phyloP scores from a whole-genome alignment of 176 grass and related monocot species.

The Triticum turgidum region DNA sequence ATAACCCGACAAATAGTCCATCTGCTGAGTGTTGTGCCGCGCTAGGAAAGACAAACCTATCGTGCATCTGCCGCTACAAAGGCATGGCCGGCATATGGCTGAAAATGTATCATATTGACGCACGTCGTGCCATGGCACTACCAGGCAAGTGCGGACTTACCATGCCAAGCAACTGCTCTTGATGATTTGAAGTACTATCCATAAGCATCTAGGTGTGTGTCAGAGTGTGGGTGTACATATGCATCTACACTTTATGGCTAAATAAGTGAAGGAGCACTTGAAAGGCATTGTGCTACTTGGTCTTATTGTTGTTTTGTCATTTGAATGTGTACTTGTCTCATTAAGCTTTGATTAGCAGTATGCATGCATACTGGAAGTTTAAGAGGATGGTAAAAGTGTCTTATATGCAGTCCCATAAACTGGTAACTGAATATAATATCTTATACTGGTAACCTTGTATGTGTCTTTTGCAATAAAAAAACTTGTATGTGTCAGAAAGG shows the following conservation, averaged over 20 bases:
- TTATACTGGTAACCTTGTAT: no score
- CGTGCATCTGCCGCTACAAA: constrained; percentile 44
- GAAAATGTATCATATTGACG: constrained; percentile 54
- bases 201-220: no score
- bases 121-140: constrained; percentile 7
- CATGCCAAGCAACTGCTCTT: neutral
- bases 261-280: neutral
- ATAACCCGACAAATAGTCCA: no score
- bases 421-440: no score
- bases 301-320: neutral
- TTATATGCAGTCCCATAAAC: neutral
- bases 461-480: no score
- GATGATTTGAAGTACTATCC: neutral
- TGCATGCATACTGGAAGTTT: neutral
- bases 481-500: no score
- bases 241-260: neutral
- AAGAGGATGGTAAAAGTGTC: neutral
- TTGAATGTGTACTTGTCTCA: neutral
- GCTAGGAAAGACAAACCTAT: no score
- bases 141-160: constrained; percentile 1
- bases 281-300: neutral
- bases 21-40: no score
- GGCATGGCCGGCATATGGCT: constrained; percentile 35
- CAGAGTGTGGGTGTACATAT: no score
- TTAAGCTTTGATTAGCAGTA: neutral